phyloP scores from a whole-genome alignment of 805 yeast genomes.

The Wickerhamomyces sydowiorum region DNA sequence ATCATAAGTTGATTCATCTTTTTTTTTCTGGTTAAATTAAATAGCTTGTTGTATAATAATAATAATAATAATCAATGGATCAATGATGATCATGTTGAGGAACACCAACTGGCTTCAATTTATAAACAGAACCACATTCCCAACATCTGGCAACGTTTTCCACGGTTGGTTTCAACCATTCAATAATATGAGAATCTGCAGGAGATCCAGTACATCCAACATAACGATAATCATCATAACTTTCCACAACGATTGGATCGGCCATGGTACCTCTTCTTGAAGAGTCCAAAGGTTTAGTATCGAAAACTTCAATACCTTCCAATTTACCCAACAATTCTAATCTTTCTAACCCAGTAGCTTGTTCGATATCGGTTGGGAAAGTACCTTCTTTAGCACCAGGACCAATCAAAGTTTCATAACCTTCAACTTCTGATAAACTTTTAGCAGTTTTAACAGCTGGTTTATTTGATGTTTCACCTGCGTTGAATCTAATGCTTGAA shows the following conservation, averaged over 20 bases:
- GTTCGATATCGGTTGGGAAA: slow-evolving; percentile 91
- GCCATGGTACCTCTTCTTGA: slow-evolving; percentile 87
- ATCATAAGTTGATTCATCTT: neutral
- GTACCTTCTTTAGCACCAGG: slow-evolving; percentile 83
- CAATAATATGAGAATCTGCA: slow-evolving; percentile 83
- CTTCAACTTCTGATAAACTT: slow-evolving; percentile 70
- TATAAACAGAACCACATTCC: slow-evolving; percentile 97
- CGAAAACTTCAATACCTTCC: slow-evolving; percentile 94
- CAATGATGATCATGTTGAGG: slow-evolving; percentile 50
- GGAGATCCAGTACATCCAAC: slow-evolving; percentile 98
- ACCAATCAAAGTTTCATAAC: slow-evolving; percentile 76
- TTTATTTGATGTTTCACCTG: slow-evolving; percentile 16
- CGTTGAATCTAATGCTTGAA: slow-evolving; percentile 24
- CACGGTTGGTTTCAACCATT: slow-evolving; percentile 88
- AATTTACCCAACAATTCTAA: slow-evolving; percentile 88
- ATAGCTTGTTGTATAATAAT: neutral
- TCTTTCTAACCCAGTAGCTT: slow-evolving; percentile 98
- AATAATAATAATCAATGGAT: neutral
- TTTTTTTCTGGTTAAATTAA: neutral
- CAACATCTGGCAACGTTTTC: slow-evolving; percentile 90
- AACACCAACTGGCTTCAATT: slow-evolving; percentile 82
- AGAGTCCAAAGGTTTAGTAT: slow-evolving; percentile 79
- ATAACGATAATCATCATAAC: slow-evolving; percentile 88
- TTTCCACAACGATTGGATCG: slow-evolving; percentile 85
- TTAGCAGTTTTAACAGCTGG: slow-evolving; percentile 61